These are phyloP conservation scores for Rhodotorula kratochvilovae DNA, from an alignment of 768 basidiomycete genomes.

Conservation along the genomic window DNA sequence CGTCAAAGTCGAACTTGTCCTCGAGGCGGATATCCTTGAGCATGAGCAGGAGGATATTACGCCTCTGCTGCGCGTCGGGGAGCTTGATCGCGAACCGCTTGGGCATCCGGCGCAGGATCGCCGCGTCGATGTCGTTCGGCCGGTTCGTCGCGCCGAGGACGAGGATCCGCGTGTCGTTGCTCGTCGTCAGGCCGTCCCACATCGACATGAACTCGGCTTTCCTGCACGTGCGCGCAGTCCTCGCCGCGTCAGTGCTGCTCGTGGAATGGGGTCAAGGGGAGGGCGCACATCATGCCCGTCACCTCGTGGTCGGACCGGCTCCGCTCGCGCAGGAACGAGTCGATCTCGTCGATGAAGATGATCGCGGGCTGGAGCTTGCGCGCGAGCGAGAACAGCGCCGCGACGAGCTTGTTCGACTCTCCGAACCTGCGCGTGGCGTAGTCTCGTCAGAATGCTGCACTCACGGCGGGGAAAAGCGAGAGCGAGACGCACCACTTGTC, in stretches of 20 bases:
- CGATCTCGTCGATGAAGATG: slow-evolving; percentile 98
- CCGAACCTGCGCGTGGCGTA: slow-evolving; percentile 61
- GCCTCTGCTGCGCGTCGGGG: slow-evolving; percentile 70
- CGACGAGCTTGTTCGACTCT: slow-evolving; percentile 90
- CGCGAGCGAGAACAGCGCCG: slow-evolving; percentile 87
- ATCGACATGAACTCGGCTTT: slow-evolving; percentile 51
- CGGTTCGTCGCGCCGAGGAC: slow-evolving; percentile 87
- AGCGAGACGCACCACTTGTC: slow-evolving; percentile 53
- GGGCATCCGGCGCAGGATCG: slow-evolving; percentile 88
- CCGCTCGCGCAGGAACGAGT: slow-evolving; percentile 85
- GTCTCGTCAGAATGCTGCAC: not conserved
- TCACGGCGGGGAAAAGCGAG: not conserved
- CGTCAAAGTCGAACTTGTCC: slow-evolving; percentile 58
- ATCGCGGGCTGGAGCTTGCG: slow-evolving; percentile 89
- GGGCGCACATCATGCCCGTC: slow-evolving; percentile 74
- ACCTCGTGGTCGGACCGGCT: slow-evolving; percentile 89
- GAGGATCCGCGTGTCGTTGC: slow-evolving; percentile 44
- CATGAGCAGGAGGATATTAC: slow-evolving; percentile 81
- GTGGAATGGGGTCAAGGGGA: too few species aligned
- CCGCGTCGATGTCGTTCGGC: slow-evolving; percentile 82
- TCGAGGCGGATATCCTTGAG: slow-evolving; percentile 69
- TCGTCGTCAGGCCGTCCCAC: slow-evolving; percentile 92
- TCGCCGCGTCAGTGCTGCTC: too few species aligned
- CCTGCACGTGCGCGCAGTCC: slow-evolving; percentile 9
- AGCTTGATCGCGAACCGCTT: slow-evolving; percentile 84